Evolutionary conservation across 1,284 basidiomycete genomes (phyloP).

Genomic region (Mycosarcoma mackinlayi): DNA sequence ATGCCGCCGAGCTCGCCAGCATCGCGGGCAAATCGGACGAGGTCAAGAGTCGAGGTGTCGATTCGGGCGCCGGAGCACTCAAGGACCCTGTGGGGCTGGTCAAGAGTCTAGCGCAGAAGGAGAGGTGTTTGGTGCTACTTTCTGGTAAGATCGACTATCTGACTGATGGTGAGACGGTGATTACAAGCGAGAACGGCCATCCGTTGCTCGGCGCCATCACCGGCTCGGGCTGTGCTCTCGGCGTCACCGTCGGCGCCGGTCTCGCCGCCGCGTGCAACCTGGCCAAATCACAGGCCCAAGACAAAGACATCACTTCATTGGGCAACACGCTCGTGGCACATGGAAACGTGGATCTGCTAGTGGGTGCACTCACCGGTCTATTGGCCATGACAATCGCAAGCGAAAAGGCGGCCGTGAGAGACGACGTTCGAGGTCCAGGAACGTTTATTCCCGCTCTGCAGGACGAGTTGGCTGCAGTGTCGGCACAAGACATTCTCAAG

Average conservation of each 20-base stretch:
- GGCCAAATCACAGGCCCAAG: conserved; percentile 9
- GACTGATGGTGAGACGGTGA: conserved; percentile 80
- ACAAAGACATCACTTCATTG: conserved; percentile 6
- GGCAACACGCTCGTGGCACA: conserved; percentile 47
- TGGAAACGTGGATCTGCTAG: conserved; percentile 38
- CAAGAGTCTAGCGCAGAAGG: conserved; percentile 77
- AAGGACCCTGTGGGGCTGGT: conserved; percentile 80
- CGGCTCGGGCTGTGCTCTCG: conserved; percentile 89
- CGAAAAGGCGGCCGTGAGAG: conserved; percentile 78
- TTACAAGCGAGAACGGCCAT: conserved; percentile 81
- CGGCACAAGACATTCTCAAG: conserved; percentile 23
- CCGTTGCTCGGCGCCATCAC: conserved; percentile 82
- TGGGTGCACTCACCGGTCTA: conserved; percentile 71
- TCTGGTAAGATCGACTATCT: conserved; percentile 87
- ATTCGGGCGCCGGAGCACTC: conserved; percentile 82
- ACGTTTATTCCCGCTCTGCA: conserved; percentile 88
- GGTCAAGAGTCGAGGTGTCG: conserved; percentile 87
- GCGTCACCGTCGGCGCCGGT: conserved; percentile 80
- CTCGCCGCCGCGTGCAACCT: conserved; percentile 74
- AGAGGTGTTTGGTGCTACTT: conserved; percentile 84
- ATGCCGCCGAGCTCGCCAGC: conserved; percentile 87
- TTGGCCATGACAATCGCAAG: conserved; percentile 85
- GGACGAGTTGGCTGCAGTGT: conserved; percentile 74
- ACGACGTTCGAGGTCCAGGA: conserved; percentile 82
- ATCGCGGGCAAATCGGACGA: conserved; percentile 75